Conservation (phyloP, 768 basidiomycete genomes). For the Pulveroboletus sp. region DNA sequence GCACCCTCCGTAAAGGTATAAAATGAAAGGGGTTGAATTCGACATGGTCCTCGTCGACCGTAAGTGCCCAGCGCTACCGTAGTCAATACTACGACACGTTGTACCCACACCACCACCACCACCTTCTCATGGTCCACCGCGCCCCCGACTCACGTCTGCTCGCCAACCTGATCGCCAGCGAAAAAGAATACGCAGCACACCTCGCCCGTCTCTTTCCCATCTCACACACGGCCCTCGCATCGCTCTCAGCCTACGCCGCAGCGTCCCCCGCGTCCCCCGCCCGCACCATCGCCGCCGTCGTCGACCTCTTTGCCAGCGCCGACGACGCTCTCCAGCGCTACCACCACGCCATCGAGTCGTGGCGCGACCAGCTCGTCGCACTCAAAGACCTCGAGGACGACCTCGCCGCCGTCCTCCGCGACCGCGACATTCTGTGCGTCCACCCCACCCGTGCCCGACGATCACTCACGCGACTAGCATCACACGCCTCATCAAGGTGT, state of each 20-base stretch:
- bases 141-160: slow-evolving; percentile 73
- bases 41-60: no score
- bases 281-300: slow-evolving; percentile 38
- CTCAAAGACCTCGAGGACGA: slow-evolving; percentile 74
- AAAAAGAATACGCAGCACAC: slow-evolving; percentile 70
- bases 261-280: slow-evolving; percentile 45
- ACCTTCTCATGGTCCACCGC: slow-evolving; percentile 70
- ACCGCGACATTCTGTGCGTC: slow-evolving; percentile 82
- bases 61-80: no score
- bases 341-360: slow-evolving; percentile 57
- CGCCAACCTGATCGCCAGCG: slow-evolving; percentile 60
- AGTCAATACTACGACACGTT: no score
- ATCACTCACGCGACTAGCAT: slow-evolving; percentile 44
- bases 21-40: no score
- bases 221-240: slow-evolving; percentile 59
- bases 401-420: slow-evolving; percentile 58
- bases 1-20: no score
- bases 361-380: slow-evolving; percentile 56
- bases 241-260: slow-evolving; percentile 71
- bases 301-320: slow-evolving; percentile 55
- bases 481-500: slow-evolving; percentile 75
- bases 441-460: neutral
- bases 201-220: slow-evolving; percentile 54
- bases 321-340: slow-evolving; percentile 70
- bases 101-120: neutral